Conservation (phyloP, 2,329 filamentous ascomycete species). For the Pseudocercospora fijiensis region DNA sequence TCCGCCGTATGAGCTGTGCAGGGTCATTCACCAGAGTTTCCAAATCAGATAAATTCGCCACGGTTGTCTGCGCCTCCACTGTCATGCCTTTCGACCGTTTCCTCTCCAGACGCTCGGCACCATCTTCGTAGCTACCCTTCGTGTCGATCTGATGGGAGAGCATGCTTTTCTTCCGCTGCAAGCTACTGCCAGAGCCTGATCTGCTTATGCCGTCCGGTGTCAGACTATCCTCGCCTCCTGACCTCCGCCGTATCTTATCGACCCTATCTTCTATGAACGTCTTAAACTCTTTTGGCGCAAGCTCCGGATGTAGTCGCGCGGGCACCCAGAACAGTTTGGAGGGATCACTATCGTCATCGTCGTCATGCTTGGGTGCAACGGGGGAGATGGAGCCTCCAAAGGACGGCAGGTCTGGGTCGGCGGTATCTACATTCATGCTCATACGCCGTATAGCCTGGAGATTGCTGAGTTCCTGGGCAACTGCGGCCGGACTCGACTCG, state of each 20-base stretch:
- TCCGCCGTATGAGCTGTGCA: constrained; percentile 65
- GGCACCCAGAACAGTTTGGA: constrained; percentile 94
- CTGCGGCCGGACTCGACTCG: constrained; percentile 83
- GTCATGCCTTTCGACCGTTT: constrained; percentile 61
- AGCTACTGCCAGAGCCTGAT: constrained; percentile 56
- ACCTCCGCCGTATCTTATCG: constrained; percentile 81
- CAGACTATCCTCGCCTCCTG: constrained; percentile 64
- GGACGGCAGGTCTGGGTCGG: constrained; percentile 72
- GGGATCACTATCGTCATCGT: constrained; percentile 81
- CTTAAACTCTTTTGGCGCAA: constrained; percentile 95
- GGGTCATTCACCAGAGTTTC: constrained; percentile 83
- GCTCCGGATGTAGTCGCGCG: constrained; percentile 86
- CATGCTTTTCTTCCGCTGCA: constrained; percentile 92
- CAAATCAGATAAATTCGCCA: constrained; percentile 62
- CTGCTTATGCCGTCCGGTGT: constrained; percentile 59
- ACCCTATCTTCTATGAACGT: constrained; percentile 92
- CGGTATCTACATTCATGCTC: constrained; percentile 83
- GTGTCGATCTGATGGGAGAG: constrained; percentile 87
- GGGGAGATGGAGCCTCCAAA: constrained; percentile 65
- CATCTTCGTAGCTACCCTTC: constrained; percentile 74
- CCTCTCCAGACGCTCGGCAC: constrained; percentile 74
- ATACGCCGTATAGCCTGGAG: constrained; percentile 84
- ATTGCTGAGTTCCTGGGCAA: constrained; percentile 90
- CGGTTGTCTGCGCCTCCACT: constrained; percentile 56
- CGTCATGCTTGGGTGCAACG: constrained; percentile 64